Base-by-base conservation (phyloP, 2,329 filamentous ascomycete species). In the Cercospora sp. region DNA sequence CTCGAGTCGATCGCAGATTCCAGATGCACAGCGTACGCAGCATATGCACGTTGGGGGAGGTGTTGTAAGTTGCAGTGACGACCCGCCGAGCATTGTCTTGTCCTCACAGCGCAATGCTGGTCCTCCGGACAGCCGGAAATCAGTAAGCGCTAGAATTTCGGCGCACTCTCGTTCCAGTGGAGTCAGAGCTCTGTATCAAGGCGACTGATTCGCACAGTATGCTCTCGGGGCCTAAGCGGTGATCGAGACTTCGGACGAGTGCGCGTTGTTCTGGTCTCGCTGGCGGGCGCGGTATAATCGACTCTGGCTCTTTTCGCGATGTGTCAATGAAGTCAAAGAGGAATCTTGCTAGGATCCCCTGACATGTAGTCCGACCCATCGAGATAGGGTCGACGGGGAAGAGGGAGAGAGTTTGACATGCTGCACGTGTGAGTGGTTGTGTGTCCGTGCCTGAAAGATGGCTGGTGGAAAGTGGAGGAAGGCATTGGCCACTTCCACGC, bases 391-490 rank as follows among this genome's bases (percentile, higher is more conserved):
- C n/a, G 20, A 48, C 42, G n/a, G 42, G 42, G 20, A 20, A 7
- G 7, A 42, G 36, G 36, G 18, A 20, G 48, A 53, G 20, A 26
- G 48, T 53, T 53, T 53, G 48, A 53, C 48, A 28, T 53, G 48
- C 20, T 53, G 48, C 48, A 53, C 45, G 45, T 48, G 45, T 48
- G 45, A 48, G 20, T 48, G 45, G 45, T 48, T 48, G 53, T n/a
- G 13, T 57, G 13, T 18, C 23, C 53, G 53, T 57, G 20, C 23
- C 23, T 28, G 53, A 12, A 57, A 23, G 45, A 16, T 28, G 55
- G 55, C 30, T 58, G 55, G 55, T 58, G 18, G 55, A 58, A 58
- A 58, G 55, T 33, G 55, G 55, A 33, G 28, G 28, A 28, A 53
- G 20, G 48, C 23, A 30, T 30, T 28, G 23, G 48, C 23, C 23